Conservation (phyloP, 2,329 filamentous ascomycete species). For the Ciborinia camelliae region DNA sequence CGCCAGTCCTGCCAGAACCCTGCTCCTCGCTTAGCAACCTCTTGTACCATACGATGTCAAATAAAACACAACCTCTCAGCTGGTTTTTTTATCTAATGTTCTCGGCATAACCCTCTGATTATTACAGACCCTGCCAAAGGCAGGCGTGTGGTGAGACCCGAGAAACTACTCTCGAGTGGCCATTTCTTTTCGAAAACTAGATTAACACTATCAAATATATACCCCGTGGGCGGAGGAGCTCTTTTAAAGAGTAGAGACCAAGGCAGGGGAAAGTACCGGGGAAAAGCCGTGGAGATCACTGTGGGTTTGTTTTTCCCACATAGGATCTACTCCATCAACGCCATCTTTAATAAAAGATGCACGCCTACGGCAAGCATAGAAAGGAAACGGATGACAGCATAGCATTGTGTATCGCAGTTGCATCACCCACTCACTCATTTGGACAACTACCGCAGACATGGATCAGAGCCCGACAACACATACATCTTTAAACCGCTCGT, state of each 20-base stretch:
- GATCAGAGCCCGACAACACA: neutral
- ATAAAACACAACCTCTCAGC: neutral
- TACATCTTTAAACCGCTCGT: neutral
- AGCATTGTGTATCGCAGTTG: neutral
- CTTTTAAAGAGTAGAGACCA: too few species aligned
- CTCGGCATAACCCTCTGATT: neutral
- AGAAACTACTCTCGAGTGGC: neutral
- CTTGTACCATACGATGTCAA: neutral
- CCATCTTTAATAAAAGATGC: neutral
- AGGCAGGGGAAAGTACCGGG: neutral
- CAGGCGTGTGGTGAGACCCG: neutral
- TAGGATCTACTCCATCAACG: neutral
- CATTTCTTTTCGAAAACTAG: neutral
- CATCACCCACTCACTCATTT: neutral
- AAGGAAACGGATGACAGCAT: neutral
- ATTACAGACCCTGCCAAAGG: neutral
- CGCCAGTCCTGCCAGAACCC: too few species aligned
- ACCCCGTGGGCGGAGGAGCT: too few species aligned
- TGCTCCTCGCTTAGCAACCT: neutral
- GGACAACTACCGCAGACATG: neutral
- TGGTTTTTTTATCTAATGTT: neutral
- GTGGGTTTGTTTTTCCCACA: neutral
- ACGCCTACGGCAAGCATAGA: neutral
- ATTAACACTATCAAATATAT: neutral
- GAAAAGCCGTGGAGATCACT: neutral